These are phyloP conservation scores for Xylaria arbuscula DNA, from an alignment of 2,329 filamentous ascomycete species.

Conservation along the genomic window DNA sequence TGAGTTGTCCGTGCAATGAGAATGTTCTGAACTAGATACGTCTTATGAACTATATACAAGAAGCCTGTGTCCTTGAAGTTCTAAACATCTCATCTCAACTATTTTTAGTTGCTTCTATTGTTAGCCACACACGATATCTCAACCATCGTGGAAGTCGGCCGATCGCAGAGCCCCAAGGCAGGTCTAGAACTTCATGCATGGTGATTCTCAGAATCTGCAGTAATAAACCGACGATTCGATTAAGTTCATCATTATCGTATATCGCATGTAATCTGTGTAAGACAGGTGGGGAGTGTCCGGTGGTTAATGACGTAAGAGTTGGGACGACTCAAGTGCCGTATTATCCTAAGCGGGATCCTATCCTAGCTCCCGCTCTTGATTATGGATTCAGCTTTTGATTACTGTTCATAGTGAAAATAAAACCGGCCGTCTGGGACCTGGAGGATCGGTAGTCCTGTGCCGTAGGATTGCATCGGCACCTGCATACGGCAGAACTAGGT, in stretches of 20 bases:
- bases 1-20: background rate
- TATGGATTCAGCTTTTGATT: background rate
- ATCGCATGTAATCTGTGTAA: background rate
- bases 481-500: background rate
- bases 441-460: background rate
- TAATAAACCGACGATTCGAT: background rate
- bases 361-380: background rate
- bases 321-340: background rate
- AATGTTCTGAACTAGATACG: background rate
- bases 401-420: background rate
- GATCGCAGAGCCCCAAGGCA: background rate
- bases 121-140: background rate
- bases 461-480: background rate
- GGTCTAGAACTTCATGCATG: background rate
- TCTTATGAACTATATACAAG: background rate
- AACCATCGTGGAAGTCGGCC: background rate
- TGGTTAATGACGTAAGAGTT: background rate
- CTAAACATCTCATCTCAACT: background rate
- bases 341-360: background rate
- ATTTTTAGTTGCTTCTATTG: background rate
- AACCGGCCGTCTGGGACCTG: background rate
- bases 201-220: background rate
- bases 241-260: background rate
- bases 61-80: background rate
- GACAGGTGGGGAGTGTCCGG: background rate